Base-by-base conservation (phyloP, 2,329 filamentous ascomycete genomes). In the Trichoderma citrinoviride region DNA sequence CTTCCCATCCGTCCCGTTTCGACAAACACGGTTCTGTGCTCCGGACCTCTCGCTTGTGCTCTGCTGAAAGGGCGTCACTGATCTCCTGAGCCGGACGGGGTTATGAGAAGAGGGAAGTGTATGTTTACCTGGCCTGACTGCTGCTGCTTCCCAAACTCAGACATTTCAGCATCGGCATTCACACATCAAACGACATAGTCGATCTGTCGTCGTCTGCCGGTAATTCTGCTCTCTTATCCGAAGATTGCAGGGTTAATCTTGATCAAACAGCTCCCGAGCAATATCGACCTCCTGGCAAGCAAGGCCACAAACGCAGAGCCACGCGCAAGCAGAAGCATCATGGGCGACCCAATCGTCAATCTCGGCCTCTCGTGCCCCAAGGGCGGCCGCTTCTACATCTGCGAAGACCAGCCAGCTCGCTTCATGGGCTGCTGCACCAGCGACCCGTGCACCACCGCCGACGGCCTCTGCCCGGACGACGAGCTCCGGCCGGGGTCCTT, bases 371-470 rank as follows among this genome's bases (percentile, higher is more conserved):
- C 64, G 5, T 80, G 79, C 47, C 74, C 73, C 0, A 63, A 57
- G 1, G 72, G 71, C 3, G 74, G 76, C 25, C 41, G 63, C 6
- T 79, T 79, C 41, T 79, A 79, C 71, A 70, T 78, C 64, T 79
- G 78, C 67, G 49, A 66, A 4, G 69, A 71, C 1, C 73, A 72
- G 37, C 67, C 65, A 3, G 67, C 68, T 3, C 73, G 74, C 33
- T 81, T 80, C 68, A 62, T 81, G 46, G 79, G 79, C 14, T 81
- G 79, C 67, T 81, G 79, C 69, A 70, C 71, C 41, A 69, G 70
- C 40, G 68, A 80, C 58, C 77, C 78, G 2, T 78, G 75, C 69
- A 65, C 69, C 23, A 65, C 64, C 7, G 68, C 67, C 37, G 68
- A 70, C 21, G 77, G 77, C 41, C 46, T 65, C 41, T 80, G 79